Evolutionary conservation across 2,329 filamentous ascomycete species (phyloP).

Genomic region (Penicillium freii): DNA sequence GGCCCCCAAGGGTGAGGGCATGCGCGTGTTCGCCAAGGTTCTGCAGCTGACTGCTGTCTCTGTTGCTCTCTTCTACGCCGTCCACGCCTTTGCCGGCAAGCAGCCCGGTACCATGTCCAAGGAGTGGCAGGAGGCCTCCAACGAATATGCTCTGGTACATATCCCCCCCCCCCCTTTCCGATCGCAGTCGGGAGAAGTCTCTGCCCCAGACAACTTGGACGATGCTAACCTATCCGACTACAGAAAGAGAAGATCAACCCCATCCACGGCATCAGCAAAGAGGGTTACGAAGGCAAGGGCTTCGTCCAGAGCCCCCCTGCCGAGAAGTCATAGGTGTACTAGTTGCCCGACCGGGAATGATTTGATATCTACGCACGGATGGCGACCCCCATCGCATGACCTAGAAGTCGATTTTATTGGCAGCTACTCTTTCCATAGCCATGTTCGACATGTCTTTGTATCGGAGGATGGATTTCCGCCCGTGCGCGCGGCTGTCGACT

Average conservation of each 20-base stretch:
- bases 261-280: constrained; percentile 76
- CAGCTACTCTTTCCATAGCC: constrained; percentile 3
- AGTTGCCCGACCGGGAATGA: constrained; percentile 24
- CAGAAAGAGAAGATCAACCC: constrained; percentile 83
- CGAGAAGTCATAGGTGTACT: constrained; percentile 37
- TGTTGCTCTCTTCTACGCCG: constrained; percentile 67
- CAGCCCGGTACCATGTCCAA: constrained; percentile 85
- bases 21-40: constrained; percentile 74
- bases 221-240: constrained; percentile 24
- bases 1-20: constrained; percentile 78
- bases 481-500: constrained; percentile 14
- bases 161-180: neutral
- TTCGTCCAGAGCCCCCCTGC: constrained; percentile 64
- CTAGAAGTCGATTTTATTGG: neutral
- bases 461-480: constrained; percentile 8
- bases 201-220: constrained; percentile 9
- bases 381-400: constrained; percentile 3
- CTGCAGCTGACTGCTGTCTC: constrained; percentile 65
- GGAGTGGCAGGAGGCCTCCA: constrained; percentile 93
- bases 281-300: constrained; percentile 75
- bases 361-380: constrained; percentile 20
- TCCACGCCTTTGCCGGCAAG: constrained; percentile 70
- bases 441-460: constrained; percentile 18
- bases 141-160: constrained; percentile 89
- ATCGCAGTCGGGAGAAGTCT: neutral